These are phyloP conservation scores for Acanthamoeba culbertsoni DNA, from an alignment of 208 protist species.

Conservation along the genomic window DNA sequence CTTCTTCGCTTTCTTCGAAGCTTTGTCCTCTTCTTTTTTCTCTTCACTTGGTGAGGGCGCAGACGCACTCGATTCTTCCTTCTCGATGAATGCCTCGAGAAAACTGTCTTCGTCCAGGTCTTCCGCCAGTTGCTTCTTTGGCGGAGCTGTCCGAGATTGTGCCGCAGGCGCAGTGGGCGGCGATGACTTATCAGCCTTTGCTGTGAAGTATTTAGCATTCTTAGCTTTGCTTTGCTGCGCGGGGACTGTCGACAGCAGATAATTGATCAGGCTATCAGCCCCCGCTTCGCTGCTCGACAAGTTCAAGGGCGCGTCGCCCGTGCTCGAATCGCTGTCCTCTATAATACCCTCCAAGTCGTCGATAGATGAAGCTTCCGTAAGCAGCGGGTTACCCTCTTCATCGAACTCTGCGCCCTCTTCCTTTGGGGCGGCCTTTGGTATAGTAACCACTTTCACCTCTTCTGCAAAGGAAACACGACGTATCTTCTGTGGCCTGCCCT, in stretches of 20 bases:
- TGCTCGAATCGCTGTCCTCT: too few species aligned
- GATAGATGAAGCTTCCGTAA: not conserved
- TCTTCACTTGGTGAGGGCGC: not conserved
- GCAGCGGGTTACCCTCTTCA: not conserved
- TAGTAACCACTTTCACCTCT: not conserved
- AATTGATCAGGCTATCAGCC: not conserved
- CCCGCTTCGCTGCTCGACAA: not conserved
- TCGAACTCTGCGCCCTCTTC: not conserved
- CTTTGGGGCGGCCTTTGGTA: not conserved
- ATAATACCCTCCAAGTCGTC: not conserved
- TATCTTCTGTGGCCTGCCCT: not conserved
- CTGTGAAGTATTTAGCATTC: not conserved
- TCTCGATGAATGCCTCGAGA: not conserved
- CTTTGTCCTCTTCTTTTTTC: not conserved
- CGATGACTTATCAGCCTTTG: not conserved
- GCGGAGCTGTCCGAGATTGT: not conserved
- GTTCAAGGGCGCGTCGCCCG: not conserved
- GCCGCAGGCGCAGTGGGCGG: not conserved
- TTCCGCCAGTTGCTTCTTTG: not conserved
- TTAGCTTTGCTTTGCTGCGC: not conserved
- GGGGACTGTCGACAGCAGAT: not conserved
- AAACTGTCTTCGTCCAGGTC: not conserved
- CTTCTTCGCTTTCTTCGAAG: not conserved
- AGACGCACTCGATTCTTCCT: not conserved
- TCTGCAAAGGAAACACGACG: not conserved